phyloP scores from a whole-genome alignment of 768 basidiomycete genomes.

The Lepiota subincarnata region DNA sequence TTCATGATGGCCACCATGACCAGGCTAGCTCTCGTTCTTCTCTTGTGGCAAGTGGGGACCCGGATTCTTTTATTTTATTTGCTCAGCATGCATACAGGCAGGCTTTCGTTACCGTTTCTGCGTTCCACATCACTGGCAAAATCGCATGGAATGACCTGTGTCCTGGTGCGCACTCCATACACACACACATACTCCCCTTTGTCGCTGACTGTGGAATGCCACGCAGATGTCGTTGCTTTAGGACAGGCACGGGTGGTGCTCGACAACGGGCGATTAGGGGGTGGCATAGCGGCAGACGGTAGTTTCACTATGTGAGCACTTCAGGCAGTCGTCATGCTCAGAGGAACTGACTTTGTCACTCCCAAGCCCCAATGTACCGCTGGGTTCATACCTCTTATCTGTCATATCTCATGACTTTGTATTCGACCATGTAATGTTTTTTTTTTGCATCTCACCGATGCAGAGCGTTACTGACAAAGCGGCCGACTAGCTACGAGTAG shows the following conservation, averaged over 20 bases:
- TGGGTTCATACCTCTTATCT: constrained; percentile 67
- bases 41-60: constrained; percentile 25
- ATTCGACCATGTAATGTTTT: constrained; percentile 61
- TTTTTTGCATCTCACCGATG: not conserved
- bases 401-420: constrained; percentile 60
- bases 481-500: constrained; percentile 57
- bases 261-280: constrained; percentile 53
- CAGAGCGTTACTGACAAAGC: constrained; percentile 1
- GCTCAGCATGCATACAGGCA: constrained; percentile 17
- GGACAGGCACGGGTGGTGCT: constrained; percentile 57
- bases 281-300: constrained; percentile 53
- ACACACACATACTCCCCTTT: no score
- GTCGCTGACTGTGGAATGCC: not conserved
- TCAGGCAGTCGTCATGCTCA: not conserved
- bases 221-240: constrained; percentile 33
- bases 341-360: no score
- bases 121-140: constrained; percentile 56
- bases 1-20: constrained; percentile 17
- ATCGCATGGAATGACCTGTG: constrained; percentile 73
- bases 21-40: constrained; percentile 22
- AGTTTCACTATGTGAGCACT: constrained; percentile 60
- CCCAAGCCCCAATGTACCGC: constrained; percentile 61
- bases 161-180: constrained; percentile 41
- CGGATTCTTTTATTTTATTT: not conserved
- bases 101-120: constrained; percentile 28